Base-by-base conservation (phyloP, 2,329 filamentous ascomycete genomes). In the Scopulariopsis brevicaulis region DNA sequence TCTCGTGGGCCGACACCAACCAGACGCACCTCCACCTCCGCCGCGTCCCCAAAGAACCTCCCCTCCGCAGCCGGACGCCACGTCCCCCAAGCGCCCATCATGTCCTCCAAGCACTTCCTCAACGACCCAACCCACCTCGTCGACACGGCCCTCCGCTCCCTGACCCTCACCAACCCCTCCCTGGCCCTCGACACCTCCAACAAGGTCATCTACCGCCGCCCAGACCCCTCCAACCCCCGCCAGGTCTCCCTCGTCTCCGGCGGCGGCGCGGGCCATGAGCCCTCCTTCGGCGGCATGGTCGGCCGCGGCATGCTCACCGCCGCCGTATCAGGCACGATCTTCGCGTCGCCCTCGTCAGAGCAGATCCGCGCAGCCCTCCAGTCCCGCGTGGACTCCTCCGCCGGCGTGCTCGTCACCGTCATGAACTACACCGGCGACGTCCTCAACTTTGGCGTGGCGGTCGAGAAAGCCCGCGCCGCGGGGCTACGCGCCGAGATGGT, bases 401-500 rank as follows among this genome's bases (percentile, higher is more conserved):
- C 83, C 61, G 93, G 92, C 25, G 87, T 96, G 1, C 71, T 96
- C 48, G 87, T 96, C n/a, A 86, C 92, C 6, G 89, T 96, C 34
- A 96, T 96, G 89, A 96, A 96, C 71, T 96, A 96, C 71, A 96
- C 90, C 1, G 89, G 89, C 43, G 89, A 92, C 69, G 83, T 96
- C 57, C 79, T 96, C 64, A 95, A 96, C 73, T 96, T 96, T 68
- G 92, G 91, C 58, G 87, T 96, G 81, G 92, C 87, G 0, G 89
- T 94, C 10, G 93, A 96, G 71, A 96, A 96, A 75, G 91, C 91
- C 18, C 86, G 87, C 59, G 90, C 90, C 1, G 82, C 84, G 0
- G 92, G 90, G 0, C 72, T 90, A 25, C 74, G 84, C 20, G 88
- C 89, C 0, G 89, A 96, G 69, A 96, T 96, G 87, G 84, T 96